Evolutionary conservation across 2,329 filamentous ascomycete genomes (phyloP), one percentile per base, ranked within the genome.

Genomic region (Aureobasidium subglaciale): DNA sequence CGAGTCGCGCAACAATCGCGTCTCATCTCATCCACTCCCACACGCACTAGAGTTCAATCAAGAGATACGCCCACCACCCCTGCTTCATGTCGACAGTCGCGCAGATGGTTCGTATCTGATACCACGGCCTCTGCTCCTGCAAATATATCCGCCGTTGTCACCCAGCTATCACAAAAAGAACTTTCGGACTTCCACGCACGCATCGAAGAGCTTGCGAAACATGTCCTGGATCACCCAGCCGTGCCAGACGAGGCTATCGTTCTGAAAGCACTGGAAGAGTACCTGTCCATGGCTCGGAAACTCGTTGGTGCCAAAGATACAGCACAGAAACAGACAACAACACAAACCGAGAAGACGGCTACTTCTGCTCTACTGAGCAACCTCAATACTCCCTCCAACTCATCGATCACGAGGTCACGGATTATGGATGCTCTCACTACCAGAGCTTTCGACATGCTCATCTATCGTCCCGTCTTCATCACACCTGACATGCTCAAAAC

Each of bases 381-480:
- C 45, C 71, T 76, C 62, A 77, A 64, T 61, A 63, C 63, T 58
- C 63, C 66, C 7, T 59, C 62, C 16, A 60, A 61, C 29, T 61
- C 66, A 15, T 65, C 70, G 20, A 68, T 69, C 37, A 63, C 63
- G 16, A 70, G 68, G 55, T 64, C 71, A 4, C 69, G 63, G 22
- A 50, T 70, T 13, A 57, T 74, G 24, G 70, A 71, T 18, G 68
- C 71, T 32, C 71, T 85, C 58, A 79, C 78, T 11, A 68, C 72
- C 20, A 70, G 78, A 13, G 83, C 86, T n/a, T 87, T 88, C 68
- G 75, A 79, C 34, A 80, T 96, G 55, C 69, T 95, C 58, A 79
- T 80, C 45, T 82, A 92, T 63, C 84, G 86, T 4, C 83, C 86
- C 58, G 84, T 96, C 45, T 88, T 90, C 72, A 87, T 97, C 66